A percentile compares a stretch with the other conserved stretches of the same genome.
phyloP scores from a whole-genome alignment of 768 basidiomycete species.

The Galerina marginata region DNA sequence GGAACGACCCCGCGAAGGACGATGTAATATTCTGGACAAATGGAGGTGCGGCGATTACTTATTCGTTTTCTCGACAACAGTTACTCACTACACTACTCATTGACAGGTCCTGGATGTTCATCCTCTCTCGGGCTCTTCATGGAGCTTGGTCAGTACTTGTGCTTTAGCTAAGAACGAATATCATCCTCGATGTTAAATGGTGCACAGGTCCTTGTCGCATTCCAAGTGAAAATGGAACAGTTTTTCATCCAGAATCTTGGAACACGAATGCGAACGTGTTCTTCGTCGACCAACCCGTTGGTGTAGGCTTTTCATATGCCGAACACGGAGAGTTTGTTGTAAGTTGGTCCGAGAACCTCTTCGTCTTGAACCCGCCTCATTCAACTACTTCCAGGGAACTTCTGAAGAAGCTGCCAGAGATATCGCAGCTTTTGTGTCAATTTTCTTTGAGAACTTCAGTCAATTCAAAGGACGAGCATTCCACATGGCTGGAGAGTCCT shows the following conservation, averaged over 20 bases:
- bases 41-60: no score
- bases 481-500: conserved; percentile 78
- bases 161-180: no score
- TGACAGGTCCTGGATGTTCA: conserved; percentile 45
- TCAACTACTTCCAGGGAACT: conserved; percentile 45
- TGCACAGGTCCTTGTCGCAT: conserved; percentile 70
- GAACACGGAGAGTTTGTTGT: conserved; percentile 67
- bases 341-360: conserved; percentile 20
- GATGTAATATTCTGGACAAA: conserved; percentile 64
- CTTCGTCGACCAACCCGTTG: conserved; percentile 67
- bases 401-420: conserved; percentile 74
- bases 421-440: conserved; percentile 70
- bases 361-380: not conserved
- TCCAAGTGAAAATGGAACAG: conserved; percentile 51
- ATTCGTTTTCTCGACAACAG: no score
- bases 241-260: conserved; percentile 67
- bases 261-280: conserved; percentile 69
- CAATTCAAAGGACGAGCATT: conserved; percentile 71
- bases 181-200: not conserved
- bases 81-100: no score
- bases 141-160: conserved; percentile 66
- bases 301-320: conserved; percentile 67
- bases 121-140: conserved; percentile 68
- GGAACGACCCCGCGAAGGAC: conserved; percentile 60
- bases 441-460: conserved; percentile 78